These are phyloP conservation scores for Litchi chinensis DNA, from an alignment of 345 rosid genomes.

Conservation along the genomic window DNA sequence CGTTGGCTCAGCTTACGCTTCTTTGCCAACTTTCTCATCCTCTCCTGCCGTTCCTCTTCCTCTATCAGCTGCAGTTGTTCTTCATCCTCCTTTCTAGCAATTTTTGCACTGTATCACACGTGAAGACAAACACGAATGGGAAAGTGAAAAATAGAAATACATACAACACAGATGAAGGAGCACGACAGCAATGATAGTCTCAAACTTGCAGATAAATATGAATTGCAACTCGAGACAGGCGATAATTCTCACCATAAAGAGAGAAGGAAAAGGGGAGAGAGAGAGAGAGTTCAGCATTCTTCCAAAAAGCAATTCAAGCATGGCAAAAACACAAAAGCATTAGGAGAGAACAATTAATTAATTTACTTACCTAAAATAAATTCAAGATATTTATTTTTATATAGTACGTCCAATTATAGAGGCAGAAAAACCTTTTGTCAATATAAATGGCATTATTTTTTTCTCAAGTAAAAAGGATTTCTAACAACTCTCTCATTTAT, in stretches of 20 bases:
- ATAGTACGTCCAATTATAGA: background rate
- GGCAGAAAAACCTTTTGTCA: background rate
- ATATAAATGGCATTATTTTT: no score
- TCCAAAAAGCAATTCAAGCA: background rate
- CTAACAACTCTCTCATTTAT: no score
- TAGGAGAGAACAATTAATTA: background rate
- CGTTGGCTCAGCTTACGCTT: constrained; percentile 51
- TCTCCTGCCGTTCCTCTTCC: constrained; percentile 70
- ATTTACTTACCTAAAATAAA: background rate
- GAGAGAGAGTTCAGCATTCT: background rate
- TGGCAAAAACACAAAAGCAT: background rate
- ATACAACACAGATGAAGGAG: background rate
- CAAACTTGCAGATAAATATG: background rate
- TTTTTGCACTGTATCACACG: constrained; percentile 52
- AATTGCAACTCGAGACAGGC: background rate
- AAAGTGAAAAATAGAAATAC: background rate
- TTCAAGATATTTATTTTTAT: background rate
- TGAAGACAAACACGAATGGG: background rate
- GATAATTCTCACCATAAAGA: background rate
- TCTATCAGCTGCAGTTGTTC: constrained; percentile 55
- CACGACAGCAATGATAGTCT: background rate
- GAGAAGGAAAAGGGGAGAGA: no score
- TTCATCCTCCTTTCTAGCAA: constrained; percentile 75
- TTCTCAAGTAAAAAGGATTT: no score
- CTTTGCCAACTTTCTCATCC: constrained; percentile 45